These are phyloP conservation scores for Cordyceps cicadae DNA, from an alignment of 2,329 filamentous ascomycete genomes.

Conservation along the genomic window DNA sequence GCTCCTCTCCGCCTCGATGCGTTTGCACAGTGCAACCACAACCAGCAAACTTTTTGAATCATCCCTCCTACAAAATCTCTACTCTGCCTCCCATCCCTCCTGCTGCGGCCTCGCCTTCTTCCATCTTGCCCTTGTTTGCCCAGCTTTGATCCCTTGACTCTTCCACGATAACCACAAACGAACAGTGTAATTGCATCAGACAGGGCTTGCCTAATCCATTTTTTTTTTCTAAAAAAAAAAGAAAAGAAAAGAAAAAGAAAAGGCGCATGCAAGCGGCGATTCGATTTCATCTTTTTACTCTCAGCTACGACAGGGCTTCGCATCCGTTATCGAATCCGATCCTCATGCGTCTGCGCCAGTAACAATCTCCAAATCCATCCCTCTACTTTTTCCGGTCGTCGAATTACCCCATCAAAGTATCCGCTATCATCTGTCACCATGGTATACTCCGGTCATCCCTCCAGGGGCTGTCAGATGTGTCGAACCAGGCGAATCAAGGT, in stretches of 20 bases:
- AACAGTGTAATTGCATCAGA: too few species aligned
- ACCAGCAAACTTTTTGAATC: constrained; percentile 3
- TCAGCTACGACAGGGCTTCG: too few species aligned
- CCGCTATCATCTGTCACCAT: constrained; percentile 29
- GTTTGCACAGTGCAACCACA: constrained; percentile 9
- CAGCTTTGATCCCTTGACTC: background rate
- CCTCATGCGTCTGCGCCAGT: background rate
- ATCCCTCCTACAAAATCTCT: background rate
- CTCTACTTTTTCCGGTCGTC: background rate
- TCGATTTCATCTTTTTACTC: background rate
- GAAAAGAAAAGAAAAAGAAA: too few species aligned
- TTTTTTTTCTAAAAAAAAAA: background rate
- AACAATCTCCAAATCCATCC: background rate
- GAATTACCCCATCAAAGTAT: background rate
- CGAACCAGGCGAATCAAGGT: constrained; percentile 67
- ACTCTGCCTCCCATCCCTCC: background rate
- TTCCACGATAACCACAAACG: background rate
- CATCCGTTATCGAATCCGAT: background rate
- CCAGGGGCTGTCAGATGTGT: constrained; percentile 65
- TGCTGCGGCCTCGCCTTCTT: background rate
- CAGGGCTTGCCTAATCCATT: background rate
- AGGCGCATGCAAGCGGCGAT: background rate
- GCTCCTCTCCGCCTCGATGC: background rate
- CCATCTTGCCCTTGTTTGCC: background rate
- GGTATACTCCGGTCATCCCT: constrained; percentile 60